These are phyloP conservation scores for Mollisia scopiformis DNA, from an alignment of 2,329 filamentous ascomycete species.

Conservation along the genomic window DNA sequence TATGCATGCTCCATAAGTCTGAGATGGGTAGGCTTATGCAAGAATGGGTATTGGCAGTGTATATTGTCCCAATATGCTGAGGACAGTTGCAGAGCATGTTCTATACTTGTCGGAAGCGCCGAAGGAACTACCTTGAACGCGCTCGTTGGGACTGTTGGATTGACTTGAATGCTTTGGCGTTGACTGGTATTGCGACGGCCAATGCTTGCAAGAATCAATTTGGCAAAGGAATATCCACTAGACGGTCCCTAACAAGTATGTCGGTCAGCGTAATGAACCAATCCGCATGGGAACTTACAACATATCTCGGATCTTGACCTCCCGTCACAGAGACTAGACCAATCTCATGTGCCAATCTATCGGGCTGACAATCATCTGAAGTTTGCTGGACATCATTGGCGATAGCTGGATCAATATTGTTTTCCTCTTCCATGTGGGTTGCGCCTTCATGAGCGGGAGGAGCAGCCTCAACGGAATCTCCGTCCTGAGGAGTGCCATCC, in stretches of 20 bases:
- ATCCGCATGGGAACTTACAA: constrained; percentile 27
- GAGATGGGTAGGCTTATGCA: constrained; percentile 49
- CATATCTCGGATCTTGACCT: constrained; percentile 52
- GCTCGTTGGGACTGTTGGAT: neutral
- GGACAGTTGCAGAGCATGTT: constrained; percentile 45
- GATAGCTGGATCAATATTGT: neutral
- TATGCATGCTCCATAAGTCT: constrained; percentile 42
- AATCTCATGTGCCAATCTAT: constrained; percentile 50
- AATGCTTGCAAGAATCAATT: constrained; percentile 48
- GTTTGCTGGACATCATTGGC: neutral
- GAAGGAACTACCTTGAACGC: constrained; percentile 14
- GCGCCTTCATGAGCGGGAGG: neutral
- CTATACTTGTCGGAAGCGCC: constrained; percentile 34
- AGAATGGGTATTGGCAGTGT: constrained; percentile 52
- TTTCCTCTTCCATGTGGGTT: neutral
- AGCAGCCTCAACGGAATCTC: neutral
- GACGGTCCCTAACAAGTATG: constrained; percentile 47
- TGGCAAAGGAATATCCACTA: constrained; percentile 56
- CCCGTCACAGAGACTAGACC: constrained; percentile 53
- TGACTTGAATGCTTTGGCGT: neutral
- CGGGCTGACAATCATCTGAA: constrained; percentile 4
- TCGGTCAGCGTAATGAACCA: neutral
- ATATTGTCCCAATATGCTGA: constrained; percentile 52
- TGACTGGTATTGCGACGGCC: constrained; percentile 27
- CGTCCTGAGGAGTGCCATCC: constrained; percentile 1